Evolutionary conservation across 352 stramenopile genomes (phyloP), one percentile per base, ranked within the genome.

Genomic region (Globisporangium camurandrum): DNA sequence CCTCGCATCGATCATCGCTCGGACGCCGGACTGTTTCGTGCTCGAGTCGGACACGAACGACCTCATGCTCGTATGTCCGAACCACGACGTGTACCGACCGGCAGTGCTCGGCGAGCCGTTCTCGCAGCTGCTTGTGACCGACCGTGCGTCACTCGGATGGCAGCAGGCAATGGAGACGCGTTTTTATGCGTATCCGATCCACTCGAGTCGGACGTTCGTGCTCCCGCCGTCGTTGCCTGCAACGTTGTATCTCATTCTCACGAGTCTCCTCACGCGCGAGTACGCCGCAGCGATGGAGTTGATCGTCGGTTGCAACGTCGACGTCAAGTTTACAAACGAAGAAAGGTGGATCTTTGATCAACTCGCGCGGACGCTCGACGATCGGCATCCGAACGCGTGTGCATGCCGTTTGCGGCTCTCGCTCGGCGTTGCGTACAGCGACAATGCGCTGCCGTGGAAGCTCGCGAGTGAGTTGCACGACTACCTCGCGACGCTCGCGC

Each of bases 181-280:
- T 30, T 98, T 97, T 55, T 99, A 99, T 67, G 73, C 97, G 22
- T 99, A 99, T 66, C 96, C 96, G 17, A 89, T 99, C 42, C 96
- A 99, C 67, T 97, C 93, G 24, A 98, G 93, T 17, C 69, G 86
- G 46, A 91, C 83, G 3, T 98, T 98, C 54, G 54, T 99, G 34
- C 79, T 97, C 17, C 97, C 95, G 20, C 92, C 95, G 22, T 98
- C 93, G 6, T 71, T 99, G 7, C 97, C 93, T 38, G 97, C 95
- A 4, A 97, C 94, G 16, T 75, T 99, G 23, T 99, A 99, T 69
- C 76, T 99, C 30, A 97, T 99, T 59, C 70, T 99, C 17, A 95
- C 97, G 55, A 97, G 95, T 52, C 87, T 99, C 59, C 94, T 99
- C 11, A 89, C 86, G 6, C 84, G 95, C 27, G 76, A 97, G 30